These are phyloP conservation scores for Rhizopogon parksii DNA, from an alignment of 1,284 basidiomycete species.

Conservation along the genomic window DNA sequence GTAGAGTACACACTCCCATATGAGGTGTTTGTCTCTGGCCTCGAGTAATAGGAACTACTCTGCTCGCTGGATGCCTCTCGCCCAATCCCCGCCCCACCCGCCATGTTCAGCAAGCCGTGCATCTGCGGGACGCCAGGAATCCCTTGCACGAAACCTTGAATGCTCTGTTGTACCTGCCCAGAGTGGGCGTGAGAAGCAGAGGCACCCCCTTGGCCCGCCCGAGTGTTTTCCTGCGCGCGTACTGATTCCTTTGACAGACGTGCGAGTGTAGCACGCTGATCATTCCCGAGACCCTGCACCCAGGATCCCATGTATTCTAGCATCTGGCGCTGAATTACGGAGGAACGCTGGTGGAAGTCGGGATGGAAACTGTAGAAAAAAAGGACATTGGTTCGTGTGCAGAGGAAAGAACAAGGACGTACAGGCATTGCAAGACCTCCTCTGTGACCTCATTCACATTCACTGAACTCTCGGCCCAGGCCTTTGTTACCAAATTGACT, in stretches of 20 bases:
- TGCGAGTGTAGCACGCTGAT: conserved; percentile 47
- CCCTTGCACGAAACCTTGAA: conserved; percentile 40
- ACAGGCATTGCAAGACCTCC: conserved; percentile 71
- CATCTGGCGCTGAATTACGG: conserved; percentile 78
- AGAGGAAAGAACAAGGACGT: conserved; percentile 19
- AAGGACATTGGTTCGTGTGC: neutral
- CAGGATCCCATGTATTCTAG: conserved; percentile 54
- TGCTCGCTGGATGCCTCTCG: conserved; percentile 6
- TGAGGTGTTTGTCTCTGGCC: neutral
- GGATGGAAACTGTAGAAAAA: conserved; percentile 65
- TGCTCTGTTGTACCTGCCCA: conserved; percentile 38
- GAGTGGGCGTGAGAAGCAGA: conserved; percentile 42
- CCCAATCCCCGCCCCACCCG: conserved; percentile 18
- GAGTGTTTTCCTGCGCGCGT: conserved; percentile 67
- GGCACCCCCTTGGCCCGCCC: conserved; percentile 45
- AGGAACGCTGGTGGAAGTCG: conserved; percentile 66
- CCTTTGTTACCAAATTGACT: conserved; percentile 62
- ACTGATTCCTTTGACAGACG: conserved; percentile 65
- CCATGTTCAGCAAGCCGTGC: conserved; percentile 32
- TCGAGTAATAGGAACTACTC: conserved; percentile 8
- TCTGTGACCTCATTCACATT: conserved; percentile 58
- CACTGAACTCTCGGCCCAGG: conserved; percentile 73
- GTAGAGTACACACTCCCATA: conserved; percentile 9
- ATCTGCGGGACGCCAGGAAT: conserved; percentile 48
- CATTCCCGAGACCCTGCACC: conserved; percentile 50